phyloP scores from a whole-genome alignment of 805 yeast genomes.

The Candida takata region DNA sequence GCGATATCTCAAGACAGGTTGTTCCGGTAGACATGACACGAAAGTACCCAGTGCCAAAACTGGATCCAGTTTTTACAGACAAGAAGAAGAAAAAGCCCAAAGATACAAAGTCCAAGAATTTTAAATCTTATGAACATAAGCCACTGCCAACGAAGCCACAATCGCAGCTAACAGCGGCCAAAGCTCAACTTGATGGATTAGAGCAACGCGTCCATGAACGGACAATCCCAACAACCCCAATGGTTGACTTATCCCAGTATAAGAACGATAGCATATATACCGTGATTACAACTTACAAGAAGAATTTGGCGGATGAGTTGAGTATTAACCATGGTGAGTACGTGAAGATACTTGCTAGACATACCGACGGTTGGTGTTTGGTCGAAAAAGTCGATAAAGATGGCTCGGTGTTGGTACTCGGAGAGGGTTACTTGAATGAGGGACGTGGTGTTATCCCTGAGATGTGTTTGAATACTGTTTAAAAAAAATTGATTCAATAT shows the following conservation, averaged over 20 bases:
- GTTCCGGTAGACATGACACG: constrained; percentile 6
- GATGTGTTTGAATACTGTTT: constrained; percentile 24
- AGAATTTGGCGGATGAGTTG: constrained; percentile 32
- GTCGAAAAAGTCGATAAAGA: constrained; percentile 28
- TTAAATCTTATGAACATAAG: constrained; percentile 3
- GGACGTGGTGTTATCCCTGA: constrained; percentile 36
- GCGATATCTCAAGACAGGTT: constrained; percentile 10
- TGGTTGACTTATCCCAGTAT: constrained; percentile 6
- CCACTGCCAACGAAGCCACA: constrained; percentile 19
- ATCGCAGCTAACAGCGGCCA: not conserved
- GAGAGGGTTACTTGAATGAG: constrained; percentile 26
- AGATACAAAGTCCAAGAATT: not conserved
- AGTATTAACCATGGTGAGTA: constrained; percentile 25
- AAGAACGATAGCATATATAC: constrained; percentile 11
- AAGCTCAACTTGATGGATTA: constrained; percentile 12
- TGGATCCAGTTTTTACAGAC: constrained; percentile 9
- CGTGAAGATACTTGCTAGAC: constrained; percentile 30
- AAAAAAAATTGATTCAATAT: no score
- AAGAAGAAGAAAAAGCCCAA: constrained; percentile 4
- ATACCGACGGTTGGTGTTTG: constrained; percentile 40
- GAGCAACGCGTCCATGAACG: constrained; percentile 15
- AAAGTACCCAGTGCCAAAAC: constrained; percentile 8
- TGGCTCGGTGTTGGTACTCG: constrained; percentile 15
- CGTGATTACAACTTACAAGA: constrained; percentile 23
- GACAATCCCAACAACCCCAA: constrained; percentile 17